phyloP scores from a whole-genome alignment of 1,139 yeast genomes.

The Taiozyma sp. region DNA sequence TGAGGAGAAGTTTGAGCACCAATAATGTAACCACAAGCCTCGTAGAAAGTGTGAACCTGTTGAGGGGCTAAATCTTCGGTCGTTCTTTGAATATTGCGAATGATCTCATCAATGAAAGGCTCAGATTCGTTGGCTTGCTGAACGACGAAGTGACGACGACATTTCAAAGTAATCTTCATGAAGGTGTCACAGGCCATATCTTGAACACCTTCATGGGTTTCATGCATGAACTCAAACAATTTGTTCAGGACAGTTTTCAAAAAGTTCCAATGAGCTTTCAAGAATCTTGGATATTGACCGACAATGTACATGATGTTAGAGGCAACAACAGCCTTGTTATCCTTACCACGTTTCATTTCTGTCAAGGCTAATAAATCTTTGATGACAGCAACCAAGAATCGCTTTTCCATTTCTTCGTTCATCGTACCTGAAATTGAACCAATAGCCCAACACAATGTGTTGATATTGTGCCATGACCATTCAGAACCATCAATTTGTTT shows the following conservation, averaged over 20 bases:
- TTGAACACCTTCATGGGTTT: slow-evolving; percentile 98
- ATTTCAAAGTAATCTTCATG: slow-evolving; percentile 89
- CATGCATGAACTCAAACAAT: slow-evolving; percentile 97
- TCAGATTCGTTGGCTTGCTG: slow-evolving; percentile 83
- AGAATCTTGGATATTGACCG: slow-evolving; percentile 96
- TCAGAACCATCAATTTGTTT: slow-evolving; percentile 94
- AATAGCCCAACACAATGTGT: slow-evolving; percentile 98
- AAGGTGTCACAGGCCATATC: slow-evolving; percentile 99
- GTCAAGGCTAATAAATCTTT: slow-evolving; percentile 88
- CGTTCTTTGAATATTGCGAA: slow-evolving; percentile 73
- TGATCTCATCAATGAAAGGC: slow-evolving; percentile 90
- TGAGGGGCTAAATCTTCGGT: slow-evolving; percentile 95
- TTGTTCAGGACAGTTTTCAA: slow-evolving; percentile 93
- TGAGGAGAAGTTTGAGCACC: slow-evolving; percentile 72
- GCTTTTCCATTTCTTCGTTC: slow-evolving; percentile 97
- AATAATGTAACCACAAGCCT: slow-evolving; percentile 93
- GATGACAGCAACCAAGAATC: slow-evolving; percentile 87
- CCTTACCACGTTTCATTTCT: slow-evolving; percentile 95
- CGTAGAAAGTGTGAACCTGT: slow-evolving; percentile 96
- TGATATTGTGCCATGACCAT: slow-evolving; percentile 99
- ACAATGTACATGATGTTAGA: slow-evolving; percentile 98
- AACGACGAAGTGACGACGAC: slow-evolving; percentile 92
- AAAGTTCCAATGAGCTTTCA: slow-evolving; percentile 98
- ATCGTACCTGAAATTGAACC: slow-evolving; percentile 98
- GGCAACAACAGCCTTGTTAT: slow-evolving; percentile 97